Percentiles rank a stretch among this genome's conserved stretches.
phyloP scores from a whole-genome alignment of 345 rosid genomes.

The Eucalyptus cloeziana region DNA sequence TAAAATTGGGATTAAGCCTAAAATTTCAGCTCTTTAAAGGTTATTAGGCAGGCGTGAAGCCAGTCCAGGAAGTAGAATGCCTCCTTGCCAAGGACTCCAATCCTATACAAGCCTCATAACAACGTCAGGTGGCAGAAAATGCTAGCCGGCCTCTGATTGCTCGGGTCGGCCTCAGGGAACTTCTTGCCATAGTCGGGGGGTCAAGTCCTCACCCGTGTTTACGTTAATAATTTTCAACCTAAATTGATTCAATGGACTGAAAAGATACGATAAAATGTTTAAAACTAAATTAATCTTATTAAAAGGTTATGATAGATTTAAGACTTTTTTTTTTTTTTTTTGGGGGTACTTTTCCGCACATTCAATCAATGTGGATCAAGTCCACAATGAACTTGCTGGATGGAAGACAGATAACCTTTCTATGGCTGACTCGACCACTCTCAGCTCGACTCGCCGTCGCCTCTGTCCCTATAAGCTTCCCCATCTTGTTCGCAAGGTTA shows the following conservation, averaged over 20 bases:
- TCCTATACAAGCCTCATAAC: constrained; percentile 55
- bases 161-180: constrained; percentile 30
- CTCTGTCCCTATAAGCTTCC: not conserved
- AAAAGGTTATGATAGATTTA: rapidly evolving
- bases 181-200: constrained; percentile 41
- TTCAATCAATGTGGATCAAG: not conserved
- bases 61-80: too few relatives aligned
- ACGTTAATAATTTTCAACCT: too few relatives aligned
- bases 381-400: not conserved
- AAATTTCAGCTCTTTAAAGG: too few relatives aligned
- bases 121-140: constrained; percentile 86
- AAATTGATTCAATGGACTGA: too few relatives aligned
- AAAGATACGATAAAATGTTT: too few relatives aligned
- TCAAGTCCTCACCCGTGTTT: constrained; percentile 29
- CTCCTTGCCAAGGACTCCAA: constrained; percentile 29
- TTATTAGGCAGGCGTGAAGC: too few relatives aligned
- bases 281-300: rapidly evolving
- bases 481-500: not conserved
- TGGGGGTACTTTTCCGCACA: rapidly evolving
- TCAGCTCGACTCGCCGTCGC: rapidly evolving
- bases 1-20: rapidly evolving
- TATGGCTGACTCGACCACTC: not conserved
- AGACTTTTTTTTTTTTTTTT: not conserved
- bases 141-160: constrained; percentile 49
- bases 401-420: not conserved